These are phyloP conservation scores for Fusarium protoensiforme DNA, from an alignment of 2,329 filamentous ascomycete genomes.

Conservation along the genomic window DNA sequence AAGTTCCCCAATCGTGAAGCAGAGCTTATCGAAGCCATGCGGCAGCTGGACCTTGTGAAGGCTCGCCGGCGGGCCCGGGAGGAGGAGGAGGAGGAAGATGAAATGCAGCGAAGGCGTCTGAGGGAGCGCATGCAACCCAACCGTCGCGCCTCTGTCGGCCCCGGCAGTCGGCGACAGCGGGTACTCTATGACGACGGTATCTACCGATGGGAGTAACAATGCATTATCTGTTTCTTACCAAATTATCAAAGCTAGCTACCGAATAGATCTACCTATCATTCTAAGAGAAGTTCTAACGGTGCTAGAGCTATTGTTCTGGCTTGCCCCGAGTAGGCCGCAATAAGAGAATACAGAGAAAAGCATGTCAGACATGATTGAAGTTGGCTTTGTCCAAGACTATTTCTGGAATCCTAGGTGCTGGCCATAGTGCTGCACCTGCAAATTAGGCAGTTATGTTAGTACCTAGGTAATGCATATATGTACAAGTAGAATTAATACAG, in stretches of 20 bases:
- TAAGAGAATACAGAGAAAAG: neutral
- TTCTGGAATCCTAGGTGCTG: neutral
- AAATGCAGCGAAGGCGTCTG: conserved; percentile 53
- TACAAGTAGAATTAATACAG: neutral
- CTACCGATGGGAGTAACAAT: conserved; percentile 53
- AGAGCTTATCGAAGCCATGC: neutral
- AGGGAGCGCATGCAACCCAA: conserved; percentile 54
- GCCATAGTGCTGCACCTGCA: neutral
- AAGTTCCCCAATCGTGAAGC: neutral
- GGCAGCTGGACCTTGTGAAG: neutral
- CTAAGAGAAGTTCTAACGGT: neutral
- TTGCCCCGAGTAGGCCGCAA: neutral
- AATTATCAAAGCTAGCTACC: neutral
- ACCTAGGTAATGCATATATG: neutral
- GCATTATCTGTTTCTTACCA: neutral
- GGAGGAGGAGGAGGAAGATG: conserved; percentile 41
- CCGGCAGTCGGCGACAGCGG: conserved; percentile 49
- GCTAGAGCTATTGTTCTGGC: neutral
- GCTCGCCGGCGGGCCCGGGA: neutral
- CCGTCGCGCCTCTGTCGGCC: conserved; percentile 50
- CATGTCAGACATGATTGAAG: neutral
- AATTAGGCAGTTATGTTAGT: neutral
- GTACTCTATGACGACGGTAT: conserved; percentile 52
- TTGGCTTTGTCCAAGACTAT: neutral
- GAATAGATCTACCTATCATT: neutral